These are phyloP conservation scores for Eutrema heterophyllum DNA, from an alignment of 345 rosid genomes.

Conservation along the genomic window DNA sequence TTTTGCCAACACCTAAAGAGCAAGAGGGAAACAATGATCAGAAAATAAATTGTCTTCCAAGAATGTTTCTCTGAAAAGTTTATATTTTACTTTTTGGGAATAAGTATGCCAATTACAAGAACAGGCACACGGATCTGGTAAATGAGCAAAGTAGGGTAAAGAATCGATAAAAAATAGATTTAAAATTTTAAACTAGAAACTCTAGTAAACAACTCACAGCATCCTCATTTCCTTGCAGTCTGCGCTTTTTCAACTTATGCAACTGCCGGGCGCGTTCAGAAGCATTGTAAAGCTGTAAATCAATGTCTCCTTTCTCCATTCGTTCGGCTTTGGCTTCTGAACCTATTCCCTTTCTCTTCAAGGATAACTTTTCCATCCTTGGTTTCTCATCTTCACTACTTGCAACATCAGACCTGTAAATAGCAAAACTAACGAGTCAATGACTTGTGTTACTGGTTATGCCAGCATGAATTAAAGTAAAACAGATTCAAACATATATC, in stretches of 20 bases:
- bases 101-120: not conserved
- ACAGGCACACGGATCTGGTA: not conserved
- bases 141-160: conserved; percentile 3
- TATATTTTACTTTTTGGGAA: not conserved
- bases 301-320: conserved; percentile 68
- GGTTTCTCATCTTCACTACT: conserved; percentile 63
- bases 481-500: not conserved
- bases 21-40: not conserved
- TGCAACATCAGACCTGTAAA: conserved; percentile 40
- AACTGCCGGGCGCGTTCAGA: conserved; percentile 79
- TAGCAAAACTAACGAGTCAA: conserved; percentile 8
- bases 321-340: conserved; percentile 88
- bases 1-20: conserved; percentile 62
- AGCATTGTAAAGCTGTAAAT: conserved; percentile 65
- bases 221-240: conserved; percentile 89
- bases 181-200: conserved; percentile 6
- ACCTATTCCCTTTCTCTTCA: conserved; percentile 87
- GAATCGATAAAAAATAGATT: not conserved
- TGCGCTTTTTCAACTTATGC: conserved; percentile 84
- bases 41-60: not conserved
- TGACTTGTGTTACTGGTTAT: conserved; percentile 5
- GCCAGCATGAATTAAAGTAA: not conserved
- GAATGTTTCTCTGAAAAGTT: not conserved
- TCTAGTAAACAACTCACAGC: conserved; percentile 48
- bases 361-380: conserved; percentile 68